Evolutionary conservation across 1,139 yeast species (phyloP).

Genomic region (Hanseniaspora uvarum): DNA sequence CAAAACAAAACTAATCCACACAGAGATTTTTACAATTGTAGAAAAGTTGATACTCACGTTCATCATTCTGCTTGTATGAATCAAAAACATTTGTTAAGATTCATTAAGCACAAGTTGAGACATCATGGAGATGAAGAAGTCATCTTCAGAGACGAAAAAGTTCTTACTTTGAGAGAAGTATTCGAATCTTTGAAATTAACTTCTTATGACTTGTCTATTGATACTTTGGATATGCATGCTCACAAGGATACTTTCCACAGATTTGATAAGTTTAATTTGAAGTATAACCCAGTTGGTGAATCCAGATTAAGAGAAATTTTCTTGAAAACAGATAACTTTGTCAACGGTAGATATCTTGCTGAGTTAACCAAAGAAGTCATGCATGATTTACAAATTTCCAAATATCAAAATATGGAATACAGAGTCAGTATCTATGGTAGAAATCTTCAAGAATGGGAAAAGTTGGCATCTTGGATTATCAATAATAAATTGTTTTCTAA

Average conservation of each 20-base stretch:
- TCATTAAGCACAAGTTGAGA: conserved; percentile 81
- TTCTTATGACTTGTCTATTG: conserved; percentile 90
- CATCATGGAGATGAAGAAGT: conserved; percentile 79
- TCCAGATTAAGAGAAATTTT: conserved; percentile 92
- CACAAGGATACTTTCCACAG: conserved; percentile 96
- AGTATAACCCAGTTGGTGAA: conserved; percentile 96
- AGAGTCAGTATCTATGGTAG: conserved; percentile 92
- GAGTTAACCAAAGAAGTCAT: conserved; percentile 89
- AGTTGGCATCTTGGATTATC: conserved; percentile 85
- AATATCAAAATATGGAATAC: conserved; percentile 94
- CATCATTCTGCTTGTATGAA: conserved; percentile 99
- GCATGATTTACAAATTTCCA: conserved; percentile 84
- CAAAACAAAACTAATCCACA: conserved; percentile 82
- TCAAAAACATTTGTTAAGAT: conserved; percentile 88
- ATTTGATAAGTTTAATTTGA: conserved; percentile 92
- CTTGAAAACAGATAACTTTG: conserved; percentile 86
- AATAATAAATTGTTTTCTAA: conserved; percentile 86
- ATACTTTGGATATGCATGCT: conserved; percentile 98
- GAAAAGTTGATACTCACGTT: conserved; percentile 97
- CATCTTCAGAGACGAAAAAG: conserved; percentile 82
- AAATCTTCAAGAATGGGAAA: conserved; percentile 85
- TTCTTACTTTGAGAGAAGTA: conserved; percentile 77
- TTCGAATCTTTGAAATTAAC: conserved; percentile 81
- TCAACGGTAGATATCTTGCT: conserved; percentile 79
- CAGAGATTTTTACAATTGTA: conserved; percentile 92